Evolutionary conservation across 2,329 filamentous ascomycete species (phyloP), one percentile per base, ranked within the genome.

Genomic region (Penicillium sp.): DNA sequence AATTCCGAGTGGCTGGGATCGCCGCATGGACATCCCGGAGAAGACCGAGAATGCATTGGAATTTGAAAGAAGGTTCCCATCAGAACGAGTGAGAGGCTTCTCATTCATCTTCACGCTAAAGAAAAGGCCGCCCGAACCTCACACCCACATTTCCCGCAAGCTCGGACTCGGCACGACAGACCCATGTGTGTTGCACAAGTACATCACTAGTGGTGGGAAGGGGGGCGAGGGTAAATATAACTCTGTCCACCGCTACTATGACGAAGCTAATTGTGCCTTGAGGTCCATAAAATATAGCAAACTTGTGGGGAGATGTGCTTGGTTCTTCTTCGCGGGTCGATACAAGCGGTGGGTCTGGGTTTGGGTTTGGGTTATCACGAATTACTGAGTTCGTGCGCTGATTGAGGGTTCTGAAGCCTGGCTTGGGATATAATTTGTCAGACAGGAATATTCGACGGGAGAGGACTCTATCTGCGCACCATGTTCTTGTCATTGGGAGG

Each of bases 211-310:
- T 13, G 24, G 16, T 42, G 6, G 14, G 34, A 26, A 42, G 21
- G 31, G 48, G 13, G 34, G 18, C 5, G 13, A 10, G n/a, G 18
- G 29, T 16, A 8, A 13, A n/a, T 39, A 18, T 9, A 2, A n/a
- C n/a, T n/a, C 8, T 16, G 34, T 33, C 49, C 51, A 51, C 47
- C 54, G 51, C 54, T 52, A 29, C 21, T 42, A 47, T 49, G 42
- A 28, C 33, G 19, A 56, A 26, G n/a, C 18, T 36, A 18, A 19
- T 6, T n/a, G 4, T 16, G 14, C 39, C 9, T 26, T 19, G 3
- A 5, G 36, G 2, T 23, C 36, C 36, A 39, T 9, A 21, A 21
- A 3, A 21, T 21, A 16, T 5, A 7, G 19, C 19, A 39, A 21
- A 39, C 19, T 23, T 13, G 11, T 39, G 34, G 13, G n/a, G 34